These are phyloP conservation scores for Allantophomopsis lycopodina DNA, from an alignment of 2,329 filamentous ascomycete species.

Conservation along the genomic window DNA sequence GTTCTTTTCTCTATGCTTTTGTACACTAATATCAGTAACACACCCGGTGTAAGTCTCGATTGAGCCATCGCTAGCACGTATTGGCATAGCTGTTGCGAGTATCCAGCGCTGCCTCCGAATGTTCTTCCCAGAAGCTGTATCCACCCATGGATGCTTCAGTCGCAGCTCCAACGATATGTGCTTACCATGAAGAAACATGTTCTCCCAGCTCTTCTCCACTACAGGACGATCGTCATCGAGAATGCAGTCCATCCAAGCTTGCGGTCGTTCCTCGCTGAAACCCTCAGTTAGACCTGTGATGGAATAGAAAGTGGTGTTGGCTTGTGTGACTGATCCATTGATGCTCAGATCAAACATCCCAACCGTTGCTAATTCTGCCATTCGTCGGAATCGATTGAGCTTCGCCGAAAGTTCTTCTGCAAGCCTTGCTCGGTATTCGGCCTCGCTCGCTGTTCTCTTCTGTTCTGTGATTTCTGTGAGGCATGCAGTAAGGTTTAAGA, in stretches of 20 bases:
- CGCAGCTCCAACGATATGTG: slow-evolving; percentile 28
- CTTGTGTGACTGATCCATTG: slow-evolving; percentile 57
- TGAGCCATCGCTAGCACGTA: slow-evolving; percentile 45
- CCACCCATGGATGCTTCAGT: slow-evolving; percentile 45
- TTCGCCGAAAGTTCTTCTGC: not conserved
- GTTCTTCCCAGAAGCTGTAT: slow-evolving; percentile 41
- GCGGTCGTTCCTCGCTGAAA: slow-evolving; percentile 34
- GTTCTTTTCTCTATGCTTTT: slow-evolving; percentile 75
- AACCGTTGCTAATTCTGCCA: slow-evolving; percentile 29
- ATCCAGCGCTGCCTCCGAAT: slow-evolving; percentile 53
- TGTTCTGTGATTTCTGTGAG: not conserved
- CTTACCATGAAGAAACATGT: too few species aligned
- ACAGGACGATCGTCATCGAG: slow-evolving; percentile 44
- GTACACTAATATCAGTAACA: slow-evolving; percentile 71
- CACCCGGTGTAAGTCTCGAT: slow-evolving; percentile 66
- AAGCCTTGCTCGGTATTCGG: not conserved
- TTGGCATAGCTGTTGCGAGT: slow-evolving; percentile 60
- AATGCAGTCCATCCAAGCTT: slow-evolving; percentile 48
- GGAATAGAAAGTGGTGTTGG: slow-evolving; percentile 65
- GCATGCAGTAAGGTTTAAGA: not conserved
- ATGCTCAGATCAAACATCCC: slow-evolving; percentile 74
- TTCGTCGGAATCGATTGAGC: not conserved
- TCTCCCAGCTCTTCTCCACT: slow-evolving; percentile 48
- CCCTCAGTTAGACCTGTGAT: slow-evolving; percentile 42
- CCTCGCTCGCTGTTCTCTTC: not conserved